Percentiles rank a stretch among this genome's conserved stretches.
phyloP scores from a whole-genome alignment of 768 basidiomycete genomes.

The Mrakia frigida region DNA sequence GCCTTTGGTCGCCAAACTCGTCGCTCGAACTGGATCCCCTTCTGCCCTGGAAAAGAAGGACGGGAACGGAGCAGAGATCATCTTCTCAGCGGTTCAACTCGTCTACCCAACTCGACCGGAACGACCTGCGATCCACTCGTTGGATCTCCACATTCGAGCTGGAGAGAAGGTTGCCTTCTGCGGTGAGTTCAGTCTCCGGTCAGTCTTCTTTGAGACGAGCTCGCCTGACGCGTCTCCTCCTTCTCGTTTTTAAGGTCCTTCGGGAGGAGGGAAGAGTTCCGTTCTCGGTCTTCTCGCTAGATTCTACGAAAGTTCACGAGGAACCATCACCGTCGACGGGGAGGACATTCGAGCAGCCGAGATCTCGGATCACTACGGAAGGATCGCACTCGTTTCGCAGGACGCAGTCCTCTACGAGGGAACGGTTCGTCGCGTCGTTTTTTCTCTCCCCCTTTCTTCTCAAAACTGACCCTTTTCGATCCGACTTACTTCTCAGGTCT shows the following conservation, averaged over 20 bases:
- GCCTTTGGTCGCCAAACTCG: constrained; percentile 10
- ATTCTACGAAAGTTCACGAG: constrained; percentile 41
- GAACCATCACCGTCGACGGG: constrained; percentile 39
- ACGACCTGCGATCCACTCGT: constrained; percentile 35
- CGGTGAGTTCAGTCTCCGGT: constrained; percentile 36
- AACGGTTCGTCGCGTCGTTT: constrained; percentile 33
- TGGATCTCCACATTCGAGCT: constrained; percentile 38
- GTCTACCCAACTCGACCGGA: constrained; percentile 40
- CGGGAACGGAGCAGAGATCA: not conserved
- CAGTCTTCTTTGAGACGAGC: not conserved
- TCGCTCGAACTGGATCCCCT: not conserved
- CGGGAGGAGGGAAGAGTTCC: constrained; percentile 28
- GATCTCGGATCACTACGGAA: constrained; percentile 36
- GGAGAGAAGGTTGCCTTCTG: constrained; percentile 42
- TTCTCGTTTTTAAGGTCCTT: not conserved
- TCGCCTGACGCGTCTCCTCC: not conserved
- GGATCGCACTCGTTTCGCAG: constrained; percentile 43
- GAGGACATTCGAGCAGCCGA: constrained; percentile 38
- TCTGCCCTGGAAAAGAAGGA: not conserved
- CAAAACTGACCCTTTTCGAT: not conserved
- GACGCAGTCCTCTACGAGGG: constrained; percentile 42
- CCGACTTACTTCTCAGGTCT: constrained; percentile 10
- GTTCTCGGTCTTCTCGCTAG: constrained; percentile 41
- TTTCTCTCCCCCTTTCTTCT: not conserved
- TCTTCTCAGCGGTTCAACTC: constrained; percentile 27